Percentiles rank a stretch among this genome's conserved stretches.
Conservation (phyloP, 78 protist species). For the Andalucia godoyi region DNA sequence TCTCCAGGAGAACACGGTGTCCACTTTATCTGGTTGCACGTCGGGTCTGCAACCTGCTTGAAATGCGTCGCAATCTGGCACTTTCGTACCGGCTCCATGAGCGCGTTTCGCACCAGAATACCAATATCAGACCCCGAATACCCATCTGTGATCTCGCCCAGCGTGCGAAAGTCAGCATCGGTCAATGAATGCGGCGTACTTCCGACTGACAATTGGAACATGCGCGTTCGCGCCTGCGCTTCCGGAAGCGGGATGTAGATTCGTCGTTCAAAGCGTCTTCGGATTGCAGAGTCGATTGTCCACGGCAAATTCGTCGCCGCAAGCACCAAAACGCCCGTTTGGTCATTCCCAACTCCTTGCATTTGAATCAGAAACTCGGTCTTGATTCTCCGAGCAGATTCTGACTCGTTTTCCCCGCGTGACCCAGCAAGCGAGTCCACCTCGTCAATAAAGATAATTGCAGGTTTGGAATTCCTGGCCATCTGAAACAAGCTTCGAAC, state of each 20-base stretch:
- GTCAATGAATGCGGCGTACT: constrained; percentile 48
- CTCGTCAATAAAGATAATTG: constrained; percentile 96
- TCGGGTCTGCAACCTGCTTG: constrained; percentile 30
- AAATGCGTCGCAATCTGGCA: constrained; percentile 90
- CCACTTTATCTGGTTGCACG: constrained; percentile 1
- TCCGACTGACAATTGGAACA: constrained; percentile 80
- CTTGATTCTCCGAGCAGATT: constrained; percentile 88
- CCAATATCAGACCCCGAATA: constrained; percentile 87
- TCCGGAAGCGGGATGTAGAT: constrained; percentile 86
- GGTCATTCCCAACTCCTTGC: constrained; percentile 83
- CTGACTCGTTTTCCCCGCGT: constrained; percentile 83
- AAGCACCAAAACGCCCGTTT: constrained; percentile 85
- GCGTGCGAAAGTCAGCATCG: constrained; percentile 23
- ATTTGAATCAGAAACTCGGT: constrained; percentile 96
- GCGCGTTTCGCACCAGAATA: constrained; percentile 73
- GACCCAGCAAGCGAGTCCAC: constrained; percentile 83
- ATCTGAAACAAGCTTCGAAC: constrained; percentile 83
- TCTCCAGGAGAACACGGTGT: constrained; percentile 52
- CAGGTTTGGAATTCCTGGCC: constrained; percentile 78
- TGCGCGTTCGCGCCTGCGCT: constrained; percentile 46
- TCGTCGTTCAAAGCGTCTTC: constrained; percentile 80
- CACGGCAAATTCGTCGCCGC: constrained; percentile 99
- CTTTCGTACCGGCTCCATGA: constrained; percentile 88
- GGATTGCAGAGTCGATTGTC: constrained; percentile 91
- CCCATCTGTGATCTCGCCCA: constrained; percentile 67